Conservation (phyloP, 2,329 filamentous ascomycete genomes). For the Cordyceps cateniannulata region DNA sequence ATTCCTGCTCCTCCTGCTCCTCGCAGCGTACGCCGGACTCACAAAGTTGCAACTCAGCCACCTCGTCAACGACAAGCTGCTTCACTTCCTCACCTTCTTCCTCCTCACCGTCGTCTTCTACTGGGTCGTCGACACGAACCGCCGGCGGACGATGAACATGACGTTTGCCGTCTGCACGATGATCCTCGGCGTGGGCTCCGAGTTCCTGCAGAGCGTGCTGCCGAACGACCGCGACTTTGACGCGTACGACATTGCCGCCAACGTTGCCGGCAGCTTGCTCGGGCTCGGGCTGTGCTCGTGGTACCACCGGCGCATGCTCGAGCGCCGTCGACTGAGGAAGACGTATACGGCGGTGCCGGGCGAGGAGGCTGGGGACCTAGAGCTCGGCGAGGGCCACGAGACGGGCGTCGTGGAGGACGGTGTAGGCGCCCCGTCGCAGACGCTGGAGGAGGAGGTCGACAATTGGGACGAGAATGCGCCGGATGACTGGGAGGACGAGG, state of each 20-base stretch:
- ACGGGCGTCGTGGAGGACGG: conserved; percentile 48
- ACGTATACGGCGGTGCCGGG: conserved; percentile 65
- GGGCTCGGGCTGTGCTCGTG: conserved; percentile 72
- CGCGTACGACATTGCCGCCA: conserved; percentile 79
- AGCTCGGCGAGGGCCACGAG: conserved; percentile 69
- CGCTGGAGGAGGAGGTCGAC: conserved; percentile 76
- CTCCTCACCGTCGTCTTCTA: conserved; percentile 83
- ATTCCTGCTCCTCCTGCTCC: conserved; percentile 64
- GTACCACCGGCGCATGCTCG: conserved; percentile 95
- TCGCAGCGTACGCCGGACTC: conserved; percentile 75
- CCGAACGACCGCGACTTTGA: conserved; percentile 70
- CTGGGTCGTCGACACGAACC: conserved; percentile 90
- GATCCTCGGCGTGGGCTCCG: conserved; percentile 63
- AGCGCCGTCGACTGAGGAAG: conserved; percentile 70
- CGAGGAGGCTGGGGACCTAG: conserved; percentile 60
- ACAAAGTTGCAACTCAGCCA: conserved; percentile 51
- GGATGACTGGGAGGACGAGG: conserved; percentile 53
- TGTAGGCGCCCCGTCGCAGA: conserved; percentile 19
- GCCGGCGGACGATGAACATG: conserved; percentile 76
- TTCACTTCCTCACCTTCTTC: conserved; percentile 88
- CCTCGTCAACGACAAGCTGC: conserved; percentile 77
- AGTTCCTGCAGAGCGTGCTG: conserved; percentile 68
- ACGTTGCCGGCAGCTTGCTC: conserved; percentile 68
- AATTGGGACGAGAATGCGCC: conserved; percentile 85
- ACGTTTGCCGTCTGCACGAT: conserved; percentile 76